A percentile compares a stretch with the other conserved stretches of the same genome.
Evolutionary conservation across 1,139 yeast species (phyloP).

Genomic region (Pichiaceae sp.): DNA sequence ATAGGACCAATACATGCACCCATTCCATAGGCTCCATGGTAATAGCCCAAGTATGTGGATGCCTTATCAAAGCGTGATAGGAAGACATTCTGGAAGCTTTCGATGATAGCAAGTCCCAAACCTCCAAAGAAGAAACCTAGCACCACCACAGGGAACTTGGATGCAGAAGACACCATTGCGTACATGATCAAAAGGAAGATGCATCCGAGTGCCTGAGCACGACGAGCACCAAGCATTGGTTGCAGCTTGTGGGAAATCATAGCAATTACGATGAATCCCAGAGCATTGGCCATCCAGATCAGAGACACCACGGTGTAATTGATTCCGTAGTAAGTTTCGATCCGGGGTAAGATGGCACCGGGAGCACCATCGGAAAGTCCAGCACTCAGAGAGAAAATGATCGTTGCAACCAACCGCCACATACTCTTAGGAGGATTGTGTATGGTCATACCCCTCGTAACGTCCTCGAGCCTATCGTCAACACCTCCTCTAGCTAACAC

Average conservation of each 20-base stretch:
- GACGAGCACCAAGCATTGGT: slow-evolving; percentile 30
- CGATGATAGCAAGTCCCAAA: slow-evolving; percentile 45
- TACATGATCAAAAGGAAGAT: slow-evolving; percentile 18
- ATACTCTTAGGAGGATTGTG: slow-evolving; percentile 36
- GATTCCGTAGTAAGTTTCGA: slow-evolving; percentile 31
- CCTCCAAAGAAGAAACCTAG: slow-evolving; percentile 53
- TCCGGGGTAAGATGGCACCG: slow-evolving; percentile 35
- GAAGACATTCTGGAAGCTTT: slow-evolving; percentile 52
- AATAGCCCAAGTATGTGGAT: slow-evolving; percentile 40
- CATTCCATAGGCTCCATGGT: slow-evolving; percentile 54
- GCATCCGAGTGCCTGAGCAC: slow-evolving; percentile 19
- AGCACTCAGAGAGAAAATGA: slow-evolving; percentile 31
- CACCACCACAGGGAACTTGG: slow-evolving; percentile 31
- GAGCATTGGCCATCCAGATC: slow-evolving; percentile 36
- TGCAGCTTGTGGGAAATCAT: slow-evolving; percentile 29
- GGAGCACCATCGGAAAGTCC: slow-evolving; percentile 35
- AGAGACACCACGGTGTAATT: slow-evolving; percentile 35
- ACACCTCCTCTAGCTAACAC: background rate
- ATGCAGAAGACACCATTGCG: slow-evolving; percentile 23
- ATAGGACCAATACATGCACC: slow-evolving; percentile 60
- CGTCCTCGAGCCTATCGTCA: slow-evolving; percentile 1
- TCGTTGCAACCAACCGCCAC: slow-evolving; percentile 31
- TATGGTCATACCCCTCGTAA: slow-evolving; percentile 22
- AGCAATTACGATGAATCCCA: slow-evolving; percentile 34
- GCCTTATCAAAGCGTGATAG: slow-evolving; percentile 40